A percentile compares a stretch with the other conserved stretches of the same genome.
Evolutionary conservation across 345 rosid genomes (phyloP).

Genomic region (Ailanthus altissimus): DNA sequence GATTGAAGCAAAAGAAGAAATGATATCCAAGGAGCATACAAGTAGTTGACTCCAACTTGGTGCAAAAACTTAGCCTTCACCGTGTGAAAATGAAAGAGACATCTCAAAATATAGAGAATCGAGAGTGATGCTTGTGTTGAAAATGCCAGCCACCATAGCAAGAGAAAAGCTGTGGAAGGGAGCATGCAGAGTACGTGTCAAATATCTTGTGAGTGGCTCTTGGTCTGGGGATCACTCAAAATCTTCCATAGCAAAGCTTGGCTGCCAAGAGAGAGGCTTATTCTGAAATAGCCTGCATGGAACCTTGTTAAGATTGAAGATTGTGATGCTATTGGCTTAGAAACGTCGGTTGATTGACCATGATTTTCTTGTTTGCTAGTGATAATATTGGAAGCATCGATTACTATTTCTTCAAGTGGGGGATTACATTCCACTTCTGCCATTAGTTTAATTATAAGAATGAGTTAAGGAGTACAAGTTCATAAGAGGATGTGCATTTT

Average conservation of each 20-base stretch:
- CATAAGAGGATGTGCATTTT: neutral
- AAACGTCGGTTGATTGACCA: neutral
- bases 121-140: constrained; percentile 27
- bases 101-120: constrained; percentile 30
- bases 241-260: constrained; percentile 52
- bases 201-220: constrained; percentile 12
- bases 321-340: constrained; percentile 12
- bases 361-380: neutral
- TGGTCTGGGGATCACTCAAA: constrained; percentile 24
- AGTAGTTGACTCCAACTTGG: constrained; percentile 62
- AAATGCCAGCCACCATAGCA: constrained; percentile 42
- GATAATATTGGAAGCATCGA: constrained; percentile 6
- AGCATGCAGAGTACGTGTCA: constrained; percentile 16
- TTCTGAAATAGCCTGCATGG: constrained; percentile 50
- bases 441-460: constrained; percentile 3
- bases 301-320: constrained; percentile 36
- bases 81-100: constrained; percentile 35
- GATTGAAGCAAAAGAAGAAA: constrained; percentile 74
- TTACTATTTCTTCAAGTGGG: constrained; percentile 18
- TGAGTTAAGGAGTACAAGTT: neutral
- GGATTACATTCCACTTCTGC: constrained; percentile 14
- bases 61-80: constrained; percentile 50
- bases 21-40: constrained; percentile 67
- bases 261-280: constrained; percentile 39
- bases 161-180: constrained; percentile 25